phyloP scores from a whole-genome alignment of 768 basidiomycete genomes.

The Suillus subluteus region DNA sequence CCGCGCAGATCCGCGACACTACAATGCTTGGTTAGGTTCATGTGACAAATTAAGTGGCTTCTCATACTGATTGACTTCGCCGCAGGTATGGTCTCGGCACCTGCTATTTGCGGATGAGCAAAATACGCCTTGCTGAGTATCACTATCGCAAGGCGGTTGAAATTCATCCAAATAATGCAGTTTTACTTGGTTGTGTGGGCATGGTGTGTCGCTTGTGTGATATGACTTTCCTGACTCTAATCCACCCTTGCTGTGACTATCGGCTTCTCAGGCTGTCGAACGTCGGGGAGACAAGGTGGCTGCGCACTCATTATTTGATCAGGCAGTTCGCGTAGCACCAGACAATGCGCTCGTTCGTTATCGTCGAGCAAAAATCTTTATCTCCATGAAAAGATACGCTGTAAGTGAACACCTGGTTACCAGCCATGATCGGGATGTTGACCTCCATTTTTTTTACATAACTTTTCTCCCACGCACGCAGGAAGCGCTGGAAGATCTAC shows the following conservation, averaged over 20 bases:
- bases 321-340: slow-evolving; percentile 77
- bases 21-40: slow-evolving; percentile 90
- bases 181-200: slow-evolving; percentile 94
- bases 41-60: background rate
- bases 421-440: slow-evolving; percentile 32
- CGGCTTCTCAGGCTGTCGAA: slow-evolving; percentile 74
- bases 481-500: slow-evolving; percentile 82
- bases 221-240: slow-evolving; percentile 24
- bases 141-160: slow-evolving; percentile 92
- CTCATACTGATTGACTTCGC: slow-evolving; percentile 31
- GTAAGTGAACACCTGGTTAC: slow-evolving; percentile 49
- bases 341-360: slow-evolving; percentile 94
- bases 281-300: slow-evolving; percentile 75
- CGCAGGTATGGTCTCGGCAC: slow-evolving; percentile 97
- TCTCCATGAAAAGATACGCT: slow-evolving; percentile 80
- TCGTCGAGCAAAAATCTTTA: slow-evolving; percentile 89
- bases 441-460: slow-evolving; percentile 20
- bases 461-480: slow-evolving; percentile 41
- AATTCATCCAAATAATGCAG: slow-evolving; percentile 94
- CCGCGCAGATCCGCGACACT: slow-evolving; percentile 89
- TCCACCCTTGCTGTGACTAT: slow-evolving; percentile 13
- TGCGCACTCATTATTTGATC: slow-evolving; percentile 80
- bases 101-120: slow-evolving; percentile 94
- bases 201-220: slow-evolving; percentile 67
- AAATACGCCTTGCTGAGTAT: slow-evolving; percentile 91